A percentile compares a stretch with the other conserved stretches of the same genome.
Evolutionary conservation across 164 flowering plant genomes (phyloP).

Genomic region (Vitis rotundifolia): DNA sequence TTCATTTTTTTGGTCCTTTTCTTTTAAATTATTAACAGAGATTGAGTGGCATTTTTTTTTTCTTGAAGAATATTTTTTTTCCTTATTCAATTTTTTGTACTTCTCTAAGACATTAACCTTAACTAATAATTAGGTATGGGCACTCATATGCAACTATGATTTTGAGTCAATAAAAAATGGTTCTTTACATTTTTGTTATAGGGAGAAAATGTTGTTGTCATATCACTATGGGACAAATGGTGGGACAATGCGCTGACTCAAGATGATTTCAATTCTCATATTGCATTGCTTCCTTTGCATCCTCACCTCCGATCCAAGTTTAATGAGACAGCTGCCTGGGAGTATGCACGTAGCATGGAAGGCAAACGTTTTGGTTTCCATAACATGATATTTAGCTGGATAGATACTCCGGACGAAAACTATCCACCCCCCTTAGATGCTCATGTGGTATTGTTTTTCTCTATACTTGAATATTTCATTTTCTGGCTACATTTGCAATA

Average conservation of each 20-base stretch:
- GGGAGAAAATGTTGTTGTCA: constrained; percentile 88
- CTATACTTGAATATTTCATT: neutral
- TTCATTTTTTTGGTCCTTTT: no score
- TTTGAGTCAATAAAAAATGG: neutral
- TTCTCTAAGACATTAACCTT: neutral
- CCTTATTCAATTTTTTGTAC: neutral
- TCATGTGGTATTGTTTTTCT: constrained; percentile 59
- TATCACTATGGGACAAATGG: constrained; percentile 98
- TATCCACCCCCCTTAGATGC: constrained; percentile 98
- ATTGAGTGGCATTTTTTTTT: no score
- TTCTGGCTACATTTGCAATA: neutral
- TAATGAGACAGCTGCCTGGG: constrained; percentile 96
- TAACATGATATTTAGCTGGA: constrained; percentile 97
- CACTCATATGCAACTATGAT: neutral
- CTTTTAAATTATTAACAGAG: no score
- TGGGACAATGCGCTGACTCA: constrained; percentile 86
- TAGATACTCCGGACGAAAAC: constrained; percentile 77
- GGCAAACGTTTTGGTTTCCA: constrained; percentile 92
- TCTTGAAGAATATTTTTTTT: neutral
- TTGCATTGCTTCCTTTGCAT: constrained; percentile 92
- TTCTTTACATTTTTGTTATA: constrained; percentile 24
- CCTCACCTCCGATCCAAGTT: constrained; percentile 86
- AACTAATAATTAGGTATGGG: neutral
- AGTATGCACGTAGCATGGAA: constrained; percentile 82
- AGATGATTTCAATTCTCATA: constrained; percentile 93